Base-by-base conservation (phyloP, 1,139 yeast species). In the Diutina neorugosa region DNA sequence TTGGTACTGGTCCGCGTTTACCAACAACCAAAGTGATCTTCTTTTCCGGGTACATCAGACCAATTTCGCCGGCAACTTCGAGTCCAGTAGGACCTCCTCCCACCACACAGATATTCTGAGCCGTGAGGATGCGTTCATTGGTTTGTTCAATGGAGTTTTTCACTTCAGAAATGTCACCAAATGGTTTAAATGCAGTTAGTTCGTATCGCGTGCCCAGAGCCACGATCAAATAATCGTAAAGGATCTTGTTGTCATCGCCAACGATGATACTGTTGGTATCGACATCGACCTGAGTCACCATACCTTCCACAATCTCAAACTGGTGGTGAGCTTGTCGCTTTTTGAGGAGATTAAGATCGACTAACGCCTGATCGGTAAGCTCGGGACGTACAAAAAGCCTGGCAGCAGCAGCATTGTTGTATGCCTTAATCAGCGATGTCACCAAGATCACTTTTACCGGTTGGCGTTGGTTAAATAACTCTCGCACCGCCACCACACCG, bases 81-180 rank as follows among this genome's bases (percentile, higher is more conserved):
- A 70, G 71, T 14, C 76, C 76, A 5, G 76, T 69, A 9, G 69
- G 58, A 4, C 76, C 76, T 27, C 72, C 76, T 1, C 77, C 77
- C 37, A 71, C 55, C 4, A 72, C 60, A 1, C 73, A 73, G 44
- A 72, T 64, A 7, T 55, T 53, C 19, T 61, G 55, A 9, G 72
- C 65, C 1, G 52, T 4, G 51, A 62, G 60, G 20, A 68, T 57
- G 16, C 56, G 44, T 4, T 54, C 41, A 52, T 37, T 44, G 11
- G 52, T 49, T 2, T 43, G 51, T 21, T 44, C n/a, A 21, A 58
- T 48, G 14, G 37, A n/a, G 12, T 31, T n/a, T 3, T 18, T 8
- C 12, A 56, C 52, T 2, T 58, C 54, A 21, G 57, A 53, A 3
- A 65, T 56, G 12, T 11, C 37, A 4, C 37, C 37, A 31, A 9